Base-by-base conservation (phyloP, 2,329 filamentous ascomycete species). In the Aphanoascus verrucosus region DNA sequence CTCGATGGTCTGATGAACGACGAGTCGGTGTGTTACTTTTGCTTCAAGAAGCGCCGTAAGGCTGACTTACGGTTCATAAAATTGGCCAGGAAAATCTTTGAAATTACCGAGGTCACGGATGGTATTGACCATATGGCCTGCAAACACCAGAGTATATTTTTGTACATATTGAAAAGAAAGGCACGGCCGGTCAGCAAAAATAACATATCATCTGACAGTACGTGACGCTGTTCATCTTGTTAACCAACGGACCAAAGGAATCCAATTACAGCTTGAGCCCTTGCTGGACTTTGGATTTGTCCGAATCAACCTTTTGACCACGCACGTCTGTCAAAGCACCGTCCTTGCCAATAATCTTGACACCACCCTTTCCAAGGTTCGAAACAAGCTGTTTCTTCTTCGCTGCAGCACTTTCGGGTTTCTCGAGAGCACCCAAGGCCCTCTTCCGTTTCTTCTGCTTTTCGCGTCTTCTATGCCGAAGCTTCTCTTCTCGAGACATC, bases 321-420 rank as follows among this genome's bases (percentile, higher is more conserved):
- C 93, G 83, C 34, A 95, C 79, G 71, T 94, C 85, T 15, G 84
- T 84, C 52, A 95, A 73, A 68, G 90, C 84, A 50, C 91, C 91
- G 75, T 88, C 90, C 72, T 85, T 86, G 58, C 89, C 90, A 71
- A 96, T 93, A 56, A 97, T 80, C 77, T 86, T 91, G 62, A 96
- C 91, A 56, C 87, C 87, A 50, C 87, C 89, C 77, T 85, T 87
- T 74, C 85, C 88, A 64, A 91, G 72, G 54, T 84, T 80, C 1
- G 80, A 80, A 52, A 88, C 66, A 40, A 86, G 75, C 49, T 76
- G 72, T 58, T 78, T 75, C 63, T 75, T 71, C 53, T 74, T 67
- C 9, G 64, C 63, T n/a, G 62, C 60, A 57, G 68, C 68, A 47
- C 67, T 71, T 49, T 77, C 61, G 19, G 73, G 75, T 55, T 76